These are phyloP conservation scores for Akebia trifoliata DNA, from an alignment of 164 flowering plant species.

Conservation along the genomic window DNA sequence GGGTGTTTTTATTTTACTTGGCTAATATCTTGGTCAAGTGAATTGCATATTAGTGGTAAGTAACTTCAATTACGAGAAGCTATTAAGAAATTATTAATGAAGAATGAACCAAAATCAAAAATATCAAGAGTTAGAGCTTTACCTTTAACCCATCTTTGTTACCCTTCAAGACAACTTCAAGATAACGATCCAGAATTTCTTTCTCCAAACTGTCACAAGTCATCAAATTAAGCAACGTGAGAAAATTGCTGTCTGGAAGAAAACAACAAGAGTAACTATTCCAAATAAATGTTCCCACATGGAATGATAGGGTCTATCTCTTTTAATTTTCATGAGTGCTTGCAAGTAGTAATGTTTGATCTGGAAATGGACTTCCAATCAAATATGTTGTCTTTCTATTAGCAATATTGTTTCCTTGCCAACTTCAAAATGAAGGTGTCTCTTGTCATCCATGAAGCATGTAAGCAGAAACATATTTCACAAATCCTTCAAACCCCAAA, in stretches of 20 bases:
- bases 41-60: no score
- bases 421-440: no score
- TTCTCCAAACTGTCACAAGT: constrained; percentile 67
- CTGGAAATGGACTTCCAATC: background rate
- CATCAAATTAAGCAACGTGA: constrained; percentile 4
- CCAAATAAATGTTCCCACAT: background rate
- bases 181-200: constrained; percentile 90
- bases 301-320: background rate
- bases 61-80: no score
- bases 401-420: no score
- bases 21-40: no score
- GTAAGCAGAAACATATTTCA: no score
- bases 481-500: no score
- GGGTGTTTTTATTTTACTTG: no score
- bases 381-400: background rate
- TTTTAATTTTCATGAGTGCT: background rate
- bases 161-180: constrained; percentile 88
- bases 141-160: constrained; percentile 98
- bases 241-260: background rate
- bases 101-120: background rate
- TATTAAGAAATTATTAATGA: no score
- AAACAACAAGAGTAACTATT: background rate
- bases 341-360: no score
- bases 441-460: no score
- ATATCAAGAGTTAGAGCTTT: constrained; percentile 8